phyloP scores from a whole-genome alignment of 1,284 basidiomycete genomes.

The Lignosus rhinocerotis region DNA sequence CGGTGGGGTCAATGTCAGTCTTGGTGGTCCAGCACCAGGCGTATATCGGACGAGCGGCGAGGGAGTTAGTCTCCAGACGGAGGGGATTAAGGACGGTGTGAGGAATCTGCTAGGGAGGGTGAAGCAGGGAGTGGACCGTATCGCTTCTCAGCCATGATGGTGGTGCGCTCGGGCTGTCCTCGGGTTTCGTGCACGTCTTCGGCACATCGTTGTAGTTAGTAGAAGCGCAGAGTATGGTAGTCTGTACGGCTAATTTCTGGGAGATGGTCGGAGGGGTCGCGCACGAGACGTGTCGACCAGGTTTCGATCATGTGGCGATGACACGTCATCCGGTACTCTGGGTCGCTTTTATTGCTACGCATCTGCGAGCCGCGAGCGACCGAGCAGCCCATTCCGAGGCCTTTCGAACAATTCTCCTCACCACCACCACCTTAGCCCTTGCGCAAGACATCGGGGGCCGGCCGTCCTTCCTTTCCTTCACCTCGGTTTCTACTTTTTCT shows the following conservation, averaged over 20 bases:
- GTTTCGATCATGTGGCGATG: slow-evolving; percentile 24
- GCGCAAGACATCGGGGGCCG: slow-evolving; percentile 6
- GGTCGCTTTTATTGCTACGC: slow-evolving; percentile 14
- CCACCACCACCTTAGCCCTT: slow-evolving; percentile 18
- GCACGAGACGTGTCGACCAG: slow-evolving; percentile 10
- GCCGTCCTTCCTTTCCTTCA: slow-evolving; percentile 26
- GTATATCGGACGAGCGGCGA: slow-evolving; percentile 80
- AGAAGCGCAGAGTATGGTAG: slow-evolving; percentile 8
- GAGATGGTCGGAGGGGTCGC: slow-evolving; percentile 19
- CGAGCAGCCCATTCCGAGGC: slow-evolving; percentile 1
- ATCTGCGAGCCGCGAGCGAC: slow-evolving; percentile 2
- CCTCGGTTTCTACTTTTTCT: slow-evolving; percentile 22
- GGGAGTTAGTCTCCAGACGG: slow-evolving; percentile 66
- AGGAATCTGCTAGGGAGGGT: slow-evolving; percentile 86
- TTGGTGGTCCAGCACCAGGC: slow-evolving; percentile 82
- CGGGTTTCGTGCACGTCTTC: slow-evolving; percentile 2
- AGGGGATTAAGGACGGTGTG: slow-evolving; percentile 83
- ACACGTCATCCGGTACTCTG: slow-evolving; percentile 21
- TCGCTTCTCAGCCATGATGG: slow-evolving; percentile 30
- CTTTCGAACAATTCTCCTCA: slow-evolving; percentile 14
- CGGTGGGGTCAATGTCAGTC: slow-evolving; percentile 87
- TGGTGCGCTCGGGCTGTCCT: slow-evolving; percentile 11
- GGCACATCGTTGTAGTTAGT: not conserved
- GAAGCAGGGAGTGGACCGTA: slow-evolving; percentile 84
- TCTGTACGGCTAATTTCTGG: slow-evolving; percentile 23